A percentile compares a stretch with the other conserved stretches of the same genome.
Evolutionary conservation across 2,329 filamentous ascomycete species (phyloP).

Genomic region (Daldinia eschscholtzii): DNA sequence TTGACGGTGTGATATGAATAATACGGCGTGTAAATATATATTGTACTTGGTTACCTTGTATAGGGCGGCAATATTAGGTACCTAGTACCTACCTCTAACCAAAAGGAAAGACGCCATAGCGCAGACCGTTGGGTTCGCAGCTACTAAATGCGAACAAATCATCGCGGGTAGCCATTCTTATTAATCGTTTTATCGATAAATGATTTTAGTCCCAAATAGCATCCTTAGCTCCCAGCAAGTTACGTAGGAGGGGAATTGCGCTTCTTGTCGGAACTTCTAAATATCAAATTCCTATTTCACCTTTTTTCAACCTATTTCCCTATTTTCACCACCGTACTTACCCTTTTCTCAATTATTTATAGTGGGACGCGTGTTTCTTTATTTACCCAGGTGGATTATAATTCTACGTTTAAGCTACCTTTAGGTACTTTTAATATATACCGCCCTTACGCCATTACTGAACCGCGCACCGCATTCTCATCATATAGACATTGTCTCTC

Average conservation of each 20-base stretch:
- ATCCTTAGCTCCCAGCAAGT: not conserved
- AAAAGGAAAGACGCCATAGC: not conserved
- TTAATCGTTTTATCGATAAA: constrained; percentile 38
- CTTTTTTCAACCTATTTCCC: constrained; percentile 6
- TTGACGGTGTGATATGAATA: not conserved
- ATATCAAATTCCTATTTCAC: not conserved
- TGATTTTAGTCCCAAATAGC: constrained; percentile 5
- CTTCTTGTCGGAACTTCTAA: constrained; percentile 22
- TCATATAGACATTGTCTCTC: not conserved
- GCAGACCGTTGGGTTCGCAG: constrained; percentile 17
- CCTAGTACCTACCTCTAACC: not conserved
- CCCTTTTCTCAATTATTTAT: constrained; percentile 10
- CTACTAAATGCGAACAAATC: constrained; percentile 16
- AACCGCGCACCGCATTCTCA: constrained; percentile 12
- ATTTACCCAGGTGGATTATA: constrained; percentile 8
- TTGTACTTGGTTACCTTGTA: not conserved
- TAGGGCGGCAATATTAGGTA: not conserved
- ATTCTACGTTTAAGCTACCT: not conserved
- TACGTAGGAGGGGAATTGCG: constrained; percentile 32
- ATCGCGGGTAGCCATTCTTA: not conserved
- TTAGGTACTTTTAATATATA: constrained; percentile 1
- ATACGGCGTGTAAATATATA: constrained; percentile 2
- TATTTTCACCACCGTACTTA: constrained; percentile 6
- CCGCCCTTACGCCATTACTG: not conserved
- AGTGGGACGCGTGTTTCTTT: constrained; percentile 22